phyloP scores from a whole-genome alignment of 805 yeast species.

The Ogataea ganodermae region DNA sequence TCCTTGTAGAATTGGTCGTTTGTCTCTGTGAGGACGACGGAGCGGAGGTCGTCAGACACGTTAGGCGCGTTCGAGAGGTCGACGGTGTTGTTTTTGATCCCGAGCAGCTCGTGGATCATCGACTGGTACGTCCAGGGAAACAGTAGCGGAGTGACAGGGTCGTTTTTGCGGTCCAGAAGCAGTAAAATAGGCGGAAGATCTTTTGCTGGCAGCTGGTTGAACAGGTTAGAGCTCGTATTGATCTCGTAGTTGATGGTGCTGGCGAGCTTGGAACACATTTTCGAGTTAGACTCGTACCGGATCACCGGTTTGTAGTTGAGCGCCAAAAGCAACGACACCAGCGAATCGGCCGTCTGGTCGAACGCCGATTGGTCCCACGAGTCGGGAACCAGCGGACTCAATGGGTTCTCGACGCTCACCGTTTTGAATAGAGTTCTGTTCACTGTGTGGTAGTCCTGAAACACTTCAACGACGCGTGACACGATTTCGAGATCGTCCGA shows the following conservation, averaged over 20 bases:
- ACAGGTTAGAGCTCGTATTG: slow-evolving; percentile 57
- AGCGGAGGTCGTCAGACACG: slow-evolving; percentile 56
- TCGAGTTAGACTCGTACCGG: slow-evolving; percentile 72
- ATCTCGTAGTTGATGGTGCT: slow-evolving; percentile 62
- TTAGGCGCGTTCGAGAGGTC: slow-evolving; percentile 59
- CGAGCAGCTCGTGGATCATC: slow-evolving; percentile 92
- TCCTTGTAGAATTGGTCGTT: slow-evolving; percentile 79
- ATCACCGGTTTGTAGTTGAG: slow-evolving; percentile 77
- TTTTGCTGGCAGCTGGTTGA: slow-evolving; percentile 58
- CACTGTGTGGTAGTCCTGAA: slow-evolving; percentile 78
- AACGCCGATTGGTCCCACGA: slow-evolving; percentile 51
- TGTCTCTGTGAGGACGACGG: slow-evolving; percentile 64
- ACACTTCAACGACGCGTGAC: slow-evolving; percentile 74
- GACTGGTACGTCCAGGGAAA: slow-evolving; percentile 98
- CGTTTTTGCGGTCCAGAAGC: slow-evolving; percentile 80
- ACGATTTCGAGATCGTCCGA: slow-evolving; percentile 86
- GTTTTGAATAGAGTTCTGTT: slow-evolving; percentile 61
- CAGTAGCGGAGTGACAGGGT: slow-evolving; percentile 89
- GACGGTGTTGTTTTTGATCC: slow-evolving; percentile 79
- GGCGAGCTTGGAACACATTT: slow-evolving; percentile 65
- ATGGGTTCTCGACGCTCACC: slow-evolving; percentile 28
- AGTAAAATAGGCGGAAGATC: slow-evolving; percentile 76
- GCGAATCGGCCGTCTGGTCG: slow-evolving; percentile 41
- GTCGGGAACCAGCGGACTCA: slow-evolving; percentile 32
- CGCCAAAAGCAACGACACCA: slow-evolving; percentile 65